A percentile compares a stretch with the other conserved stretches of the same genome.
phyloP scores from a whole-genome alignment of 2,329 filamentous ascomycete species.

The Dryadomyces quercivorus region DNA sequence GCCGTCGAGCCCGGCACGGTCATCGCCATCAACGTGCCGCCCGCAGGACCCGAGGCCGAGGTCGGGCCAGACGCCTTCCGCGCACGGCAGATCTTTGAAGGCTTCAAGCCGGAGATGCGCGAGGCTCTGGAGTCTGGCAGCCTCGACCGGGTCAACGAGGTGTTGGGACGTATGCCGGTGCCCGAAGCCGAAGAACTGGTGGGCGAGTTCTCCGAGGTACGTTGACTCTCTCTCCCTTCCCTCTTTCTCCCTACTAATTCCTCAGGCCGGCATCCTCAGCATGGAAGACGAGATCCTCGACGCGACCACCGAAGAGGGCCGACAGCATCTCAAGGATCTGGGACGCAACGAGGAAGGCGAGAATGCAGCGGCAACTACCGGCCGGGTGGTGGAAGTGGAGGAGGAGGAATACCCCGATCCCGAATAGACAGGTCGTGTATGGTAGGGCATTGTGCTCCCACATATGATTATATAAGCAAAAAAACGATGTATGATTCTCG shows the following conservation, averaged over 20 bases:
- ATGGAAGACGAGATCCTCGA: slow-evolving; percentile 91
- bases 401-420: slow-evolving; percentile 12
- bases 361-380: neutral
- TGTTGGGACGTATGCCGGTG: slow-evolving; percentile 73
- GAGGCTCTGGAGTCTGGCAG: slow-evolving; percentile 75
- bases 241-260: neutral
- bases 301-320: slow-evolving; percentile 78
- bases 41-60: slow-evolving; percentile 50
- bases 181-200: slow-evolving; percentile 75
- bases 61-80: slow-evolving; percentile 51
- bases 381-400: neutral
- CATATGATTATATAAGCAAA: neutral
- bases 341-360: slow-evolving; percentile 26
- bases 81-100: slow-evolving; percentile 66
- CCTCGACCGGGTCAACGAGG: slow-evolving; percentile 78
- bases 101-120: slow-evolving; percentile 70
- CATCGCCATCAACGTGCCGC: slow-evolving; percentile 77
- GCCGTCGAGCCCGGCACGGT: slow-evolving; percentile 87
- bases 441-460: neutral
- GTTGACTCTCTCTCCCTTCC: slow-evolving; percentile 2
- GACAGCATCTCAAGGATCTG: slow-evolving; percentile 64
- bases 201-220: slow-evolving; percentile 56
- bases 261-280: slow-evolving; percentile 42
- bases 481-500: neutral
- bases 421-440: slow-evolving; percentile 4